Base-by-base conservation (phyloP, 2,329 filamentous ascomycete genomes). In the Mariannaea sp. region DNA sequence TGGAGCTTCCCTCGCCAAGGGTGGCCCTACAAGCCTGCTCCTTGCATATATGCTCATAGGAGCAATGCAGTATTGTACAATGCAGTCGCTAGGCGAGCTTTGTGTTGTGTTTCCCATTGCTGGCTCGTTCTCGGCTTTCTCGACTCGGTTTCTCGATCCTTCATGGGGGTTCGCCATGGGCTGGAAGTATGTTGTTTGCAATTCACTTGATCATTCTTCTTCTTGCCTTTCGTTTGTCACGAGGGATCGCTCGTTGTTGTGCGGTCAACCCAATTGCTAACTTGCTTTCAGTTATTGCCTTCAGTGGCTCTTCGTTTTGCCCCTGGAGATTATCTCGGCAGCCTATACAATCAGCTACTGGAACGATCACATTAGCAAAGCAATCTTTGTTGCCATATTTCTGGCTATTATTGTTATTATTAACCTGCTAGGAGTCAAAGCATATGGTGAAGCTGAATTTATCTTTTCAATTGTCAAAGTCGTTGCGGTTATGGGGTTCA, bases 131-230 rank as follows among this genome's bases (percentile, higher is more conserved):
- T 89, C 91, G 1, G 87, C 90, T 12, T 97, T 92, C 73, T 94
- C 92, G 13, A 96, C 91, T 13, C 85, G 93, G 13, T 97, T 97
- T 68, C 73, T 97, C n/a, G 92, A 97, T 68, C 93, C 92, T 1
- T 92, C 92, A 1, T 24, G 22, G 22, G 22, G 22, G 5, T 24
- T 24, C 8, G 22, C 22, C 22, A 24, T 24, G 22, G 22, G 22
- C 22, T 96, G 90, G 91, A 92, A 91, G 0, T 96, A 96, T 69
- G 90, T 96, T 90, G 92, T 91, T 8, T 95, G 90, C 91, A 96
- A 95, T 80, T 89, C 69, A 70, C 82, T 79, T 6, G 22, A 16
- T 3, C 30, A 13, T 8, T 5, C 20, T 20, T 19, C 29, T 20
- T 5, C 13, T 10, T 13, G 10, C 10, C 13, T 43, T 8, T 10